Conservation (phyloP, 1,284 basidiomycete species). For the Chiua sp. region DNA sequence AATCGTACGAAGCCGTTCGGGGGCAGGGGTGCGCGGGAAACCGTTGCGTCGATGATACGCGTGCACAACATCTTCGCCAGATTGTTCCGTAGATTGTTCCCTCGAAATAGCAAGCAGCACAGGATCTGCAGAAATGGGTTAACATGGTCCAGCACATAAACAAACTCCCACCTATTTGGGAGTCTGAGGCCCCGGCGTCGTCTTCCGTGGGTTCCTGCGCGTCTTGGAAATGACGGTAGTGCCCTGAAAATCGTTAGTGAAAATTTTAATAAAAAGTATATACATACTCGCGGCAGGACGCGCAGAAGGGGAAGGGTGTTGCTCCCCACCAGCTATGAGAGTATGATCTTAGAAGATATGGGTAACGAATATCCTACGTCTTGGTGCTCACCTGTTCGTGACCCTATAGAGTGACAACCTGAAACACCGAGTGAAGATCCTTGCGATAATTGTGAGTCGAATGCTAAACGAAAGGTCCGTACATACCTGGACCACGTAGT, state of each 20-base stretch:
- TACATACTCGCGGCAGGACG: too few relatives aligned
- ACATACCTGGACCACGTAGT: background rate
- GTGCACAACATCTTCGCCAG: background rate
- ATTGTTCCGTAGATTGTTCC: too few relatives aligned
- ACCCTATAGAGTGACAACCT: too few relatives aligned
- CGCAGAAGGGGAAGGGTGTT: background rate
- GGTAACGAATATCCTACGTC: too few relatives aligned
- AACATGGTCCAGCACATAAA: too few relatives aligned
- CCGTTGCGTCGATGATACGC: background rate
- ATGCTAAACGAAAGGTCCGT: background rate
- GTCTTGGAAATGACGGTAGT: background rate
- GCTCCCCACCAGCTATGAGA: too few relatives aligned
- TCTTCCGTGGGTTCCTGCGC: background rate
- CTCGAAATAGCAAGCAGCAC: background rate
- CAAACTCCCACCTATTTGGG: background rate
- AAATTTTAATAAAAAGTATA: background rate
- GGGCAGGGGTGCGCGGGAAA: background rate
- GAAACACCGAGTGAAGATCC: too few relatives aligned
- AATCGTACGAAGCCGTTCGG: background rate
- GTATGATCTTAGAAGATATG: too few relatives aligned
- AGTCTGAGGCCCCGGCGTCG: background rate
- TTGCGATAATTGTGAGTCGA: too few relatives aligned
- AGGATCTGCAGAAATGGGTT: background rate
- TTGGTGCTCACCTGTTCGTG: too few relatives aligned
- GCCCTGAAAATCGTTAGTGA: background rate